Conservation (phyloP, 805 yeast genomes). For the Candida verbasci region DNA sequence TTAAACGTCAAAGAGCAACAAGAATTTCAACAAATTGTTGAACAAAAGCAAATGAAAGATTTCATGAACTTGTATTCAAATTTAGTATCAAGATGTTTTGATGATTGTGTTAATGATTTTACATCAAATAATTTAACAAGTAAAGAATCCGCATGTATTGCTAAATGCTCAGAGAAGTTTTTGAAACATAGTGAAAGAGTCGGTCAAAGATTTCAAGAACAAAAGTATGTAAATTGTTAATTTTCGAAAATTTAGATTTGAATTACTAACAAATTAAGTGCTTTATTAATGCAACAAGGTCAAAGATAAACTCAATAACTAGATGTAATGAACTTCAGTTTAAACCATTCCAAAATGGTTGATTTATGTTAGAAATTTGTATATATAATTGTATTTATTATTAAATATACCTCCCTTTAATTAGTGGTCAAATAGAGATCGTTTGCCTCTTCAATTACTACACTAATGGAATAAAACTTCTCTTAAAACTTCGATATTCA, state of each 20-base stretch:
- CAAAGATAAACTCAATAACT: slow-evolving; percentile 5
- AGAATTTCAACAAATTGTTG: slow-evolving; percentile 91
- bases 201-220: slow-evolving; percentile 98
- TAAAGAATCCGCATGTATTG: slow-evolving; percentile 81
- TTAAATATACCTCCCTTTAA: neutral
- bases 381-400: slow-evolving; percentile 1
- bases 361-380: neutral
- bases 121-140: slow-evolving; percentile 83
- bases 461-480: no score
- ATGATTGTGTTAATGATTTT: slow-evolving; percentile 97
- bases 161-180: slow-evolving; percentile 95
- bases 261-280: slow-evolving; percentile 33
- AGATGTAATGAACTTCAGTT: neutral
- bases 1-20: slow-evolving; percentile 94
- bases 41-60: slow-evolving; percentile 97
- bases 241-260: neutral
- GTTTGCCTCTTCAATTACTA: no score
- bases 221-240: slow-evolving; percentile 49
- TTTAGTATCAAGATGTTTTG: slow-evolving; percentile 94
- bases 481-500: no score
- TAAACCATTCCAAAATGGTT: no score
- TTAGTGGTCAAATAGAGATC: no score
- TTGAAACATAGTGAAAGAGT: slow-evolving; percentile 97
- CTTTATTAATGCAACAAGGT: slow-evolving; percentile 63
- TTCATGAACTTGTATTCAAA: slow-evolving; percentile 96